Evolutionary conservation across 73 alveolate genomes (phyloP).

Genomic region (Paramecium sonneborni): DNA sequence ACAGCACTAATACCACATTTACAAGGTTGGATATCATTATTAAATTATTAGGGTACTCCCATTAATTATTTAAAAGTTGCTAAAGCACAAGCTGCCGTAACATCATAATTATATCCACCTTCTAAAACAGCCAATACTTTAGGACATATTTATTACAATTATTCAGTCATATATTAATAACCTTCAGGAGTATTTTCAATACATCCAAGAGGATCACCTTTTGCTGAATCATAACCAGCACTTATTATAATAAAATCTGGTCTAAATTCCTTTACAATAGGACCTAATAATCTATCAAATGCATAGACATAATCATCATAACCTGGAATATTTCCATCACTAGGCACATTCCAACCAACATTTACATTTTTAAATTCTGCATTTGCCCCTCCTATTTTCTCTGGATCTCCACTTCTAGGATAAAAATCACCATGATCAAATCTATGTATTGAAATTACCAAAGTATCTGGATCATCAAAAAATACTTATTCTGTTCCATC

Average conservation of each 20-base stretch:
- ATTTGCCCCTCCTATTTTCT: slow-evolving; percentile 80
- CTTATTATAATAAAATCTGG: slow-evolving; percentile 97
- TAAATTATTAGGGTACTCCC: slow-evolving; percentile 24
- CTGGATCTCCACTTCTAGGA: slow-evolving; percentile 83
- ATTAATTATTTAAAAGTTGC: slow-evolving; percentile 30
- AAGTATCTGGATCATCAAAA: slow-evolving; percentile 85
- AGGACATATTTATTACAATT: slow-evolving; percentile 5
- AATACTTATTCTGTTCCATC: slow-evolving; percentile 97
- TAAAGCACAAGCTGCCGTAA: slow-evolving; percentile 45
- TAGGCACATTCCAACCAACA: slow-evolving; percentile 78
- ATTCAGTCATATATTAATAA: slow-evolving; percentile 64
- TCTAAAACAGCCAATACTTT: slow-evolving; percentile 51
- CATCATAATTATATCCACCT: slow-evolving; percentile 62
- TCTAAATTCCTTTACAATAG: slow-evolving; percentile 82
- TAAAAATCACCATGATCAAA: slow-evolving; percentile 87
- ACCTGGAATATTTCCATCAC: slow-evolving; percentile 79
- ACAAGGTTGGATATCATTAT: neutral
- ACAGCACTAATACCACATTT: slow-evolving; percentile 49
- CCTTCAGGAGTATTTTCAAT: slow-evolving; percentile 89
- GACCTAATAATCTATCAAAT: slow-evolving; percentile 87
- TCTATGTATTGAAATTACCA: slow-evolving; percentile 93
- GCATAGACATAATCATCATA: slow-evolving; percentile 93
- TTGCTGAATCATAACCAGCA: slow-evolving; percentile 98
- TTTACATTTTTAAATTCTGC: slow-evolving; percentile 91
- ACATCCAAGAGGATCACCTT: slow-evolving; percentile 97